Evolutionary conservation across 345 rosid species (phyloP), one percentile per base, ranked within the genome.

Genomic region (Jatropha curcas): DNA sequence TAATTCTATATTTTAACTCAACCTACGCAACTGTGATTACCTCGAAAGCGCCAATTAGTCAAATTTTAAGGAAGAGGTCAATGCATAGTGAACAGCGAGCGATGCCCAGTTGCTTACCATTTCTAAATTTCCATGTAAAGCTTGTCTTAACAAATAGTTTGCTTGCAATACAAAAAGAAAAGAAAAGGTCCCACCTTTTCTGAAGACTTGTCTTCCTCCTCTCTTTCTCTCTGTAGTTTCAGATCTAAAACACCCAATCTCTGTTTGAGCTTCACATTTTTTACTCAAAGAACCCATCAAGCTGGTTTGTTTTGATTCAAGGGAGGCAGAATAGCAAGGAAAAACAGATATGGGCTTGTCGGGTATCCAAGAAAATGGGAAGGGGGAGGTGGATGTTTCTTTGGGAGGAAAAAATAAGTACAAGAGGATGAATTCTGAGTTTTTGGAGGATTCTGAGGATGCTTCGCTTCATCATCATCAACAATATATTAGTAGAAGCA

Each of bases 341-440:
- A 28, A 28, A 43, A 3, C 7, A 41, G 43, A 68, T 60, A 85
- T 80, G 86, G 82, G 84, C 14, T 51, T 83, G 78, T 79, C 85
- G 84, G 90, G 84, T 69, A 79, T 76, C 71, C 92, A 80, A 45
- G 90, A 84, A 76, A 85, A 89, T 68, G 86, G 83, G 71, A 81
- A 70, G 45, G 82, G 74, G 45, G 84, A 83, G 25, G 71, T 69
- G 48, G 85, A 69, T 65, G 71, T 84, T 30, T 71, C 89, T 31
- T 58, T 89, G 71, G 89, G 91, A 50, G 74, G 68, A 60, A 93
- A 87, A 80, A 91, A 85, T 76, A 91, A 87, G 86, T 93, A 93
- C 71, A 84, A 67, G 83, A 84, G 97, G 71, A 93, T 90, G 96
- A 90, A 82, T 71, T 83, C 91, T 34, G 86, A 88, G 57, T 43